These are phyloP conservation scores for Discostella pseudostelligera DNA, from an alignment of 108 stramenopile genomes.

Conservation along the genomic window DNA sequence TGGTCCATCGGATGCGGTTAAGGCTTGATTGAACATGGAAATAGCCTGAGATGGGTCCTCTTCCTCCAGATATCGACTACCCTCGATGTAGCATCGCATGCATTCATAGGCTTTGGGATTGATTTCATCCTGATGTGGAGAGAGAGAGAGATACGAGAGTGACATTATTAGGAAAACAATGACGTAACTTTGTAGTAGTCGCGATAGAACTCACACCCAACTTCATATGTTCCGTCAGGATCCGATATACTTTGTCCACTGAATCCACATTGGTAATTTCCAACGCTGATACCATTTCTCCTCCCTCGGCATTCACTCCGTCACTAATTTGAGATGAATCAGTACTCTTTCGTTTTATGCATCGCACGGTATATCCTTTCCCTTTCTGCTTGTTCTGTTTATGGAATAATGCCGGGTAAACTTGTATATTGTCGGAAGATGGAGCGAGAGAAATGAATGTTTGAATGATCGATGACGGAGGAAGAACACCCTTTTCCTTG, in stretches of 20 bases:
- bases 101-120: slow-evolving; percentile 63
- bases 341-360: slow-evolving; percentile 41
- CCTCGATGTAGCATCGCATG: slow-evolving; percentile 72
- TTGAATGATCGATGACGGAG: slow-evolving; percentile 52
- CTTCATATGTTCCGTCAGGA: slow-evolving; percentile 74
- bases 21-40: slow-evolving; percentile 61
- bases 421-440: slow-evolving; percentile 33
- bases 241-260: slow-evolving; percentile 79
- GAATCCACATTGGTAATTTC: slow-evolving; percentile 76
- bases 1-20: slow-evolving; percentile 29
- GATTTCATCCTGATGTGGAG: slow-evolving; percentile 22
- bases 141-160: neutral
- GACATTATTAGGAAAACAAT: neutral
- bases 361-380: slow-evolving; percentile 68
- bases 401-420: slow-evolving; percentile 58
- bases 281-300: slow-evolving; percentile 29
- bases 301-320: neutral
- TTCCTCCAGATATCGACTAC: slow-evolving; percentile 63
- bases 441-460: slow-evolving; percentile 71
- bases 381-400: slow-evolving; percentile 52
- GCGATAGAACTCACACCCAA: slow-evolving; percentile 42
- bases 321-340: neutral
- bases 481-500: slow-evolving; percentile 59
- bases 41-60: slow-evolving; percentile 61
- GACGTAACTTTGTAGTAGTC: neutral